Conservation (phyloP, 441 rosid species). For the Iberis amara region DNA sequence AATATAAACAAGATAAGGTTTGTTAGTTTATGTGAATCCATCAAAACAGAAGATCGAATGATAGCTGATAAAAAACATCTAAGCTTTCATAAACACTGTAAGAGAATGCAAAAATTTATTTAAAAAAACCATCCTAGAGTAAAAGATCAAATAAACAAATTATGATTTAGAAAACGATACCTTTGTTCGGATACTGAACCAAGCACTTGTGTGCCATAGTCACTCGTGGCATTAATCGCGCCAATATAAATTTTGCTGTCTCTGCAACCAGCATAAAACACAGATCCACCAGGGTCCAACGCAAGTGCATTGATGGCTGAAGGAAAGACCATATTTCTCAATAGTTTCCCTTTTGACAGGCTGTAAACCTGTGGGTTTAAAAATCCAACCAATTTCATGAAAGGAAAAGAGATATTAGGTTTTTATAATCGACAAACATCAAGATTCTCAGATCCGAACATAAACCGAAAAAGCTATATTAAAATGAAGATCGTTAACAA, state of each 20-base stretch:
- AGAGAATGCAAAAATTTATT: neutral
- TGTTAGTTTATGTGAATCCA: neutral
- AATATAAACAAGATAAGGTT: neutral
- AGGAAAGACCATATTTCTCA: constrained; percentile 64
- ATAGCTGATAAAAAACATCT: neutral
- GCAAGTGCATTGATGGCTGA: constrained; percentile 66
- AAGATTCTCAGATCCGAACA: neutral
- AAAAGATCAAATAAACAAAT: neutral
- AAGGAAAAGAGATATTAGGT: neutral
- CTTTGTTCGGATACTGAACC: constrained; percentile 63
- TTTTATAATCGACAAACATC: neutral
- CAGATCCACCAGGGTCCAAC: constrained; percentile 73
- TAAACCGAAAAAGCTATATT: neutral
- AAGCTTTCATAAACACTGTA: constrained; percentile 10
- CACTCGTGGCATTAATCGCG: constrained; percentile 55
- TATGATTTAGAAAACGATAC: constrained; percentile 27
- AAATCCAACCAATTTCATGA: constrained; percentile 8
- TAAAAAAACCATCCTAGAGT: neutral
- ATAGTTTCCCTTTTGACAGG: constrained; percentile 50
- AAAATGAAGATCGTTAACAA: constrained; percentile 4
- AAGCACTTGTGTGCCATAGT: constrained; percentile 50
- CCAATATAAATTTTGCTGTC: constrained; percentile 75
- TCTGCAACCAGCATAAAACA: constrained; percentile 78
- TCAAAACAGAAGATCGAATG: neutral
- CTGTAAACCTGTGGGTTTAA: constrained; percentile 59